Evolutionary conservation across 1,284 basidiomycete species (phyloP), one percentile per base, ranked within the genome.

Genomic region (Austroboletus niveus): DNA sequence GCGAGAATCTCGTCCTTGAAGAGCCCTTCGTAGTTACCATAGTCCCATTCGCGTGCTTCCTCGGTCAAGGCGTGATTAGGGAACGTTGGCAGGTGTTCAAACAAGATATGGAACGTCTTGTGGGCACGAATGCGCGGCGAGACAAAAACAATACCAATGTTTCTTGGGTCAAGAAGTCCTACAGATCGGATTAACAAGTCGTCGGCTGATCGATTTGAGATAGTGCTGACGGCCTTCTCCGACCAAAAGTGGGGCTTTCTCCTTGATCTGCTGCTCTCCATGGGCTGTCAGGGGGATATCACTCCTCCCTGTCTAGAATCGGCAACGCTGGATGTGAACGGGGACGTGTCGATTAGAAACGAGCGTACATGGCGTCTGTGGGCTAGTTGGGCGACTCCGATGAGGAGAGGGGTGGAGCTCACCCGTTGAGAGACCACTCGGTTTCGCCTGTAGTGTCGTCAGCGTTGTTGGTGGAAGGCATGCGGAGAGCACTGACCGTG

Each of bases 391-490:
- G 38, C 32, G 32, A 34, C 34, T 34, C 36, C 12, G 17, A 42
- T 49, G 22, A n/a, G 8, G 14, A 36, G 51, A 44, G 42, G 31
- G 31, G 49, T 27, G 43, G 38, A 20, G 67, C 80, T 67, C 52
- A 82, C 82, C 92, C 94, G 60, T 89, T 94, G 49, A 89, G 64
- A n/a, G 88, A 90, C 94, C 94, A 97, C 68, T 95, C 94, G 1
- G 94, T 97, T 75, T 96, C 89, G 41, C 93, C 91, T 91, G 62
- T 22, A 41, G 14, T 20, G n/a, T 46, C 22, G 46, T 55, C 48
- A 56, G 40, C 9, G 17, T 47, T 17, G 14, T 14, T 32, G 32
- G 22, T 34, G 50, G 31, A 34, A 24, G 41, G 30, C 46, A 24
- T 20, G 17, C 8, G 14, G 24, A 10, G 42, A 8, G 43, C 32